Conservation (phyloP, 129 eudicot species). For the Logfia minima region DNA sequence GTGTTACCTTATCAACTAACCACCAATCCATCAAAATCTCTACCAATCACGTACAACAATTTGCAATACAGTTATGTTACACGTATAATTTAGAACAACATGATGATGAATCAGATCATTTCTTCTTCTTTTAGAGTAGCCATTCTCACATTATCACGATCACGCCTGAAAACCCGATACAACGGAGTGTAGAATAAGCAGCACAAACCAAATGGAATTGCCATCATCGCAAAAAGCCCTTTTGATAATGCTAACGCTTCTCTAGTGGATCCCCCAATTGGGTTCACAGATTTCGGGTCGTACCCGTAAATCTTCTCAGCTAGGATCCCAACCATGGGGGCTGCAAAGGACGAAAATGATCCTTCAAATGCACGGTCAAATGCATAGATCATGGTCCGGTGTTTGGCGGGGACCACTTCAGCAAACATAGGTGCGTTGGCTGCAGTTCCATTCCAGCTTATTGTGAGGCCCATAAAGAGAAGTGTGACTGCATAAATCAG, state of each 20-base stretch:
- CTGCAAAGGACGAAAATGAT: slow-evolving; percentile 92
- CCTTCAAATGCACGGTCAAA: slow-evolving; percentile 92
- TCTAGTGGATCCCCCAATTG: slow-evolving; percentile 52
- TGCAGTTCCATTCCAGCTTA: slow-evolving; percentile 94
- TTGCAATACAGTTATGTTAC: not conserved
- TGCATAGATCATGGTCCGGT: slow-evolving; percentile 94
- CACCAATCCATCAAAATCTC: too few species aligned
- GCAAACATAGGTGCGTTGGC: slow-evolving; percentile 93
- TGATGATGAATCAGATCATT: slow-evolving; percentile 42
- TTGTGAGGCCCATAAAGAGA: slow-evolving; percentile 77
- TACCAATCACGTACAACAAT: not conserved
- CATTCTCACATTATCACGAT: slow-evolving; percentile 67
- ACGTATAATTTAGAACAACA: not conserved
- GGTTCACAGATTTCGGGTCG: slow-evolving; percentile 65
- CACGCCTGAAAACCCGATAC: slow-evolving; percentile 69
- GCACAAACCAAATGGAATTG: slow-evolving; percentile 84
- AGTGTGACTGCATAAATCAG: slow-evolving; percentile 61
- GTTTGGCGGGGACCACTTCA: slow-evolving; percentile 91
- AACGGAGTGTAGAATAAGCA: slow-evolving; percentile 85
- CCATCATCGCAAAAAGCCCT: slow-evolving; percentile 93
- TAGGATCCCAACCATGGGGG: slow-evolving; percentile 87
- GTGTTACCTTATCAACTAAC: too few species aligned
- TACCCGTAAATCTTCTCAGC: slow-evolving; percentile 93
- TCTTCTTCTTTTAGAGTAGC: slow-evolving; percentile 66
- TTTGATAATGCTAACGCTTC: slow-evolving; percentile 87